Conservation (phyloP, 2,329 filamentous ascomycete genomes). For the Acrocalymma vagum region DNA sequence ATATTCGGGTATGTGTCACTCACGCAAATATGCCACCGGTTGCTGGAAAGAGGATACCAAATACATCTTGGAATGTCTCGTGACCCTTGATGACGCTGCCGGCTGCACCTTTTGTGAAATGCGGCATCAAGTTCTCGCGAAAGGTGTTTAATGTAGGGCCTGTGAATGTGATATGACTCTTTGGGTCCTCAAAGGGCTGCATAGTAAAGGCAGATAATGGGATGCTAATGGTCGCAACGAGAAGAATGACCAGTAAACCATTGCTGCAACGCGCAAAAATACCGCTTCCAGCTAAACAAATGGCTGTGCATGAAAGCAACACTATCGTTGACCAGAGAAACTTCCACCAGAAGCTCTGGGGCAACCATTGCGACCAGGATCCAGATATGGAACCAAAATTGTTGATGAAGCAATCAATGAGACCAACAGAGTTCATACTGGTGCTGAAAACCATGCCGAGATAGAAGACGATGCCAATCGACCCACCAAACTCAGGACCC, state of each 20-base stretch:
- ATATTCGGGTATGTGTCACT: conserved; percentile 23
- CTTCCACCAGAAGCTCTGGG: conserved; percentile 76
- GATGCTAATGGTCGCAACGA: conserved; percentile 80
- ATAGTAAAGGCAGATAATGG: conserved; percentile 77
- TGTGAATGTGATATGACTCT: conserved; percentile 76
- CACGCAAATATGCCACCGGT: conserved; percentile 68
- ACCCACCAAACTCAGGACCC: conserved; percentile 88
- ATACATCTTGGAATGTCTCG: conserved; percentile 80
- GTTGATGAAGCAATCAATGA: conserved; percentile 82
- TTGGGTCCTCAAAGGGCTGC: conserved; percentile 71
- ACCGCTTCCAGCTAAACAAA: conserved; percentile 81
- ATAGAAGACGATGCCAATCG: conserved; percentile 88
- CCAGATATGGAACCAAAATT: conserved; percentile 71
- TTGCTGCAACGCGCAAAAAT: conserved; percentile 85
- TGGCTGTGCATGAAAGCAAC: conserved; percentile 73
- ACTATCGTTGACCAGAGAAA: conserved; percentile 80
- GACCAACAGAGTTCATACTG: conserved; percentile 84
- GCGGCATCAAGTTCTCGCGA: conserved; percentile 75
- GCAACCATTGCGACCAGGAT: conserved; percentile 67
- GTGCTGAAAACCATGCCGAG: conserved; percentile 86
- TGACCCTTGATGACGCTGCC: conserved; percentile 69
- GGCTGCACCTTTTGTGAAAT: conserved; percentile 68
- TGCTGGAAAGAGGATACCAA: conserved; percentile 84
- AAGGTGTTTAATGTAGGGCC: conserved; percentile 77
- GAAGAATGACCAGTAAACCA: conserved; percentile 73